phyloP scores from a whole-genome alignment of 768 basidiomycete genomes.

The Crucibulum laeve region DNA sequence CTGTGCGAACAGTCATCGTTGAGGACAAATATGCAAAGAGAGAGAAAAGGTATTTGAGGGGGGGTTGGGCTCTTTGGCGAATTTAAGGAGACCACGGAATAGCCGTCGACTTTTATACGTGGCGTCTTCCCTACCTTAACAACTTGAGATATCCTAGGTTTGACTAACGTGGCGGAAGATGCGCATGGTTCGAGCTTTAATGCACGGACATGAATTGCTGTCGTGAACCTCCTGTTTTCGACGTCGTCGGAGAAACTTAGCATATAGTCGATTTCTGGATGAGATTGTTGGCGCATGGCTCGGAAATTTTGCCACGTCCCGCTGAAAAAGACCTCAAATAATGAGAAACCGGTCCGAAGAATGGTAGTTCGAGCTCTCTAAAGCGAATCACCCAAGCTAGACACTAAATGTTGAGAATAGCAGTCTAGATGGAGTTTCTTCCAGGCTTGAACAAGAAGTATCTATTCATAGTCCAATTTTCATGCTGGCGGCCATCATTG shows the following conservation, averaged over 20 bases:
- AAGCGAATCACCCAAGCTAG: no score
- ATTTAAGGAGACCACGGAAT: neutral
- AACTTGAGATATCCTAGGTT: neutral
- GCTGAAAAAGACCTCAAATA: neutral
- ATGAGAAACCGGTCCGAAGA: no score
- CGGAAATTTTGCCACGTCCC: neutral
- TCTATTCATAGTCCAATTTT: no score
- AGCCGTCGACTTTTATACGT: neutral
- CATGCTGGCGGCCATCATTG: no score
- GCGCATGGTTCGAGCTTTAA: neutral
- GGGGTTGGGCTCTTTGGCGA: neutral
- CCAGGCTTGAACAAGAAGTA: no score
- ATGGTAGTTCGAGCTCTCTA: no score
- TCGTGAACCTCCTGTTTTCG: slow-evolving; percentile 4
- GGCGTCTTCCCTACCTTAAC: neutral
- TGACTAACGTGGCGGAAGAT: neutral
- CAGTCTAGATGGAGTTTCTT: no score
- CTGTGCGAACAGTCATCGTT: neutral
- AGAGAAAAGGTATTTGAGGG: neutral
- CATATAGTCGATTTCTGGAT: neutral
- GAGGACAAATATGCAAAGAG: neutral
- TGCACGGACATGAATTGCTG: slow-evolving; percentile 4
- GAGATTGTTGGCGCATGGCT: neutral
- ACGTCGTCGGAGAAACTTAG: slow-evolving; percentile 2
- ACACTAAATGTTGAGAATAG: no score